phyloP scores from a whole-genome alignment of 345 rosid species.

The Conringia planisiliqua region DNA sequence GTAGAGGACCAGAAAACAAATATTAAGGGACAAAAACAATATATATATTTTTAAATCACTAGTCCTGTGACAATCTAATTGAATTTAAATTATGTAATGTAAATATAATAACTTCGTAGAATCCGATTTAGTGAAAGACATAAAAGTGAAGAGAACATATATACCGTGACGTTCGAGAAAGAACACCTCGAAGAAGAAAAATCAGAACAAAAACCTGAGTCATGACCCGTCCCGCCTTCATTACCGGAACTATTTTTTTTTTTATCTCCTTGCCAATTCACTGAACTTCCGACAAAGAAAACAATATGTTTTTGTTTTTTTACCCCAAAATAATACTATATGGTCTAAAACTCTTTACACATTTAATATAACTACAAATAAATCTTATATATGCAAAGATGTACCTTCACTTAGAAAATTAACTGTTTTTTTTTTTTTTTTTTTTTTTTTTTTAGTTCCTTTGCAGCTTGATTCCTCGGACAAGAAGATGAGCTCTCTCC shows the following conservation, averaged over 20 bases:
- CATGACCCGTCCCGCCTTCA: constrained; percentile 9
- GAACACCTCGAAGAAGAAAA: constrained; percentile 23
- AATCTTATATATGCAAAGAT: neutral
- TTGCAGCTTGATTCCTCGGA: constrained; percentile 5
- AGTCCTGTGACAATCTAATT: neutral
- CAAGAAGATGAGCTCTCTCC: neutral
- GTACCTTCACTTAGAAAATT: neutral
- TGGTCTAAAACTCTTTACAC: neutral
- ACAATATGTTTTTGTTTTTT: no score
- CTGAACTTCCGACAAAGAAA: neutral
- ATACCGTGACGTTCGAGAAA: constrained; percentile 7
- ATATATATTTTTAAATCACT: neutral
- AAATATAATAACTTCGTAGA: neutral
- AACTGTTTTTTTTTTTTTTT: neutral
- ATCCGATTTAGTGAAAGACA: neutral
- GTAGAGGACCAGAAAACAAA: neutral
- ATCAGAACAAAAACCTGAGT: constrained; percentile 6
- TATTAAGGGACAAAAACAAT: neutral
- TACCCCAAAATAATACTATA: neutral
- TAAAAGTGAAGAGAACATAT: neutral
- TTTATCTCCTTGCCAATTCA: neutral
- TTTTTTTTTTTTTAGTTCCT: neutral
- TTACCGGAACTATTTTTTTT: neutral
- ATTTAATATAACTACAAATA: neutral
- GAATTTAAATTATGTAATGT: neutral